Conservation (phyloP, 306 rosid species). For the Pterocarpus macrocarpus region DNA sequence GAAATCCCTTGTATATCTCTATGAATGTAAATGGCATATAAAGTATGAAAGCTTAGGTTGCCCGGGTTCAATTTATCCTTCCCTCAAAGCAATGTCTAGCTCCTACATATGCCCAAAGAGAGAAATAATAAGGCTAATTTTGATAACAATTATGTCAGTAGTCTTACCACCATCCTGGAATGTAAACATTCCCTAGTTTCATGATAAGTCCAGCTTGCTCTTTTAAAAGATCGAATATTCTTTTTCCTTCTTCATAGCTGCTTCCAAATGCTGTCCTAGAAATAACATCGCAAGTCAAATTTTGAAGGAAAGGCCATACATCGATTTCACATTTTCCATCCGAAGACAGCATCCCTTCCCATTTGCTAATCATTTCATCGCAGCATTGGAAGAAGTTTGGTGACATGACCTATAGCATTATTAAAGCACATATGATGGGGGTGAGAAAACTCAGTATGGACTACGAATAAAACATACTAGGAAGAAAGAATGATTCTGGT, state of each 20-base stretch:
- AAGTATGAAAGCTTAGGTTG: too few relatives aligned
- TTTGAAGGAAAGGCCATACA: conserved; percentile 51
- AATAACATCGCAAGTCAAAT: conserved; percentile 50
- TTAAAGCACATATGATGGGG: not conserved
- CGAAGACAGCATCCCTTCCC: conserved; percentile 46
- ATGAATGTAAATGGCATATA: too few relatives aligned
- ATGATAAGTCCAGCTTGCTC: conserved; percentile 34
- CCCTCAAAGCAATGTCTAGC: too few relatives aligned
- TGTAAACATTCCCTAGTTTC: not conserved
- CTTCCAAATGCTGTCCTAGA: conserved; percentile 60
- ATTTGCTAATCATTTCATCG: conserved; percentile 46
- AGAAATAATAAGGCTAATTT: not conserved
- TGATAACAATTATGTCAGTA: too few relatives aligned
- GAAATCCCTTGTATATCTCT: too few relatives aligned
- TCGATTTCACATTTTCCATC: conserved; percentile 53
- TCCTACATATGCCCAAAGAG: not conserved
- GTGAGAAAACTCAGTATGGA: not conserved
- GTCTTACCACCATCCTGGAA: conserved; percentile 66
- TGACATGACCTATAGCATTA: conserved; percentile 40
- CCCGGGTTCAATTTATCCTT: too few relatives aligned
- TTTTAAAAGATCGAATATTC: conserved; percentile 54
- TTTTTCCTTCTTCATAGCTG: conserved; percentile 58
- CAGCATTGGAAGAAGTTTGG: conserved; percentile 32
- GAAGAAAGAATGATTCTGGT: too few relatives aligned
- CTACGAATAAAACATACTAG: not conserved